Conservation (phyloP, 139 green algal genomes). For the Chlorella sp. region DNA sequence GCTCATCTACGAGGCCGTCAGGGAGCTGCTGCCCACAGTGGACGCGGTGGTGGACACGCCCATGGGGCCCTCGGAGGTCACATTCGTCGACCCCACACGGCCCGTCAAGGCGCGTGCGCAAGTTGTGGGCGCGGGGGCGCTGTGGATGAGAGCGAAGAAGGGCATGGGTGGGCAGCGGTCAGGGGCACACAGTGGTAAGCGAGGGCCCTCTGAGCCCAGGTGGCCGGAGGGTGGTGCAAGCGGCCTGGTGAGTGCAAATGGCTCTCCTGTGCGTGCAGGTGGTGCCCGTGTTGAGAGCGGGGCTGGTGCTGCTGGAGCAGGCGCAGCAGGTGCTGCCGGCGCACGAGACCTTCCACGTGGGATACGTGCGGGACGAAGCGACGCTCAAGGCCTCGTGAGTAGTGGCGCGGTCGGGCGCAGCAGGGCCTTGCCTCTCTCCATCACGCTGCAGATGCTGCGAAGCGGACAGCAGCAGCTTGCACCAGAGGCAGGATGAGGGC, state of each 20-base stretch:
- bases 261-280: no score
- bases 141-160: not conserved
- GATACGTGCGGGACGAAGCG: constrained; percentile 77
- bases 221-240: no score
- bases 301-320: constrained; percentile 82
- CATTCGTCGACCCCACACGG: constrained; percentile 68
- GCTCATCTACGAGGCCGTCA: constrained; percentile 60
- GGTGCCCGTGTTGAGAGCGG: constrained; percentile 85
- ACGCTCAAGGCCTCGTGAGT: constrained; percentile 68
- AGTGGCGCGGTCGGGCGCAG: no score
- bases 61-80: constrained; percentile 69
- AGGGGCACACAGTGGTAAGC: no score
- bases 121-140: not conserved
- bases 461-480: not conserved
- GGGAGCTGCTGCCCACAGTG: constrained; percentile 83
- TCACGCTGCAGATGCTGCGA: no score
- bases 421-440: no score
- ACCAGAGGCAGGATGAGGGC: no score
- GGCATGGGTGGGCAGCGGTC: not conserved
- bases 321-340: constrained; percentile 66
- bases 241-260: no score
- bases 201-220: no score
- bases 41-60: constrained; percentile 76
- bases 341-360: constrained; percentile 83
- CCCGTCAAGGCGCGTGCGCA: constrained; percentile 68